Percentiles rank a stretch among this genome's conserved stretches.
Conservation (phyloP, 257 asterid genomes). For the Capsicum baccatum region DNA sequence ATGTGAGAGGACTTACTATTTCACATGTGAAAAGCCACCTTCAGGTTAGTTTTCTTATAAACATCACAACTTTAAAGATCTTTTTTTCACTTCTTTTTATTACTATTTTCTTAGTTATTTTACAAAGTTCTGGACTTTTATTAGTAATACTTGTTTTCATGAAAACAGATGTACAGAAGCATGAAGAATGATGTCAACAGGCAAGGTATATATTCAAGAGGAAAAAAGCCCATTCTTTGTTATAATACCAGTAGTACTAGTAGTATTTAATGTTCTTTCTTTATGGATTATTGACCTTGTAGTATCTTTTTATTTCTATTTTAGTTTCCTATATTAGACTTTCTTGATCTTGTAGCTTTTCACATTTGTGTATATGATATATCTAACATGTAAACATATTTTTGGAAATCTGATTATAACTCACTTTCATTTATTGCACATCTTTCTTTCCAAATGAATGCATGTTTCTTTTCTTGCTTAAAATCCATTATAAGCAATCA, state of each 20-base stretch:
- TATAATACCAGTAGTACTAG: not conserved
- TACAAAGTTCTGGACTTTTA: not conserved
- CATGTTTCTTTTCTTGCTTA: slow-evolving; percentile 28
- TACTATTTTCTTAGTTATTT: not conserved
- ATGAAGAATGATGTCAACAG: slow-evolving; percentile 63
- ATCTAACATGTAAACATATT: not conserved
- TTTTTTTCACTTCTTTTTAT: not conserved
- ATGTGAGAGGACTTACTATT: slow-evolving; percentile 84
- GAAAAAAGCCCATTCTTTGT: not conserved
- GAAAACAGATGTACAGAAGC: slow-evolving; percentile 81
- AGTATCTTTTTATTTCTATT: not conserved
- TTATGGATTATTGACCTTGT: not conserved
- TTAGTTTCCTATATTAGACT: not conserved
- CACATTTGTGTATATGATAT: not conserved
- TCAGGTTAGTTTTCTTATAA: slow-evolving; percentile 49
- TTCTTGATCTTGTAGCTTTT: not conserved
- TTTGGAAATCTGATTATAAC: not conserved
- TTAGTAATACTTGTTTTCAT: slow-evolving; percentile 9
- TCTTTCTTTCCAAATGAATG: slow-evolving; percentile 42
- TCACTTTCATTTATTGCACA: slow-evolving; percentile 44
- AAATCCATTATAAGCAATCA: slow-evolving; percentile 1
- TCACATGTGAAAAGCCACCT: slow-evolving; percentile 96
- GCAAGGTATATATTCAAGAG: slow-evolving; percentile 49
- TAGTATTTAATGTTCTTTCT: not conserved
- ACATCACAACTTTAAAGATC: not conserved